phyloP scores from a whole-genome alignment of 1,284 basidiomycete genomes.

The Heterobasidion irregulare region DNA sequence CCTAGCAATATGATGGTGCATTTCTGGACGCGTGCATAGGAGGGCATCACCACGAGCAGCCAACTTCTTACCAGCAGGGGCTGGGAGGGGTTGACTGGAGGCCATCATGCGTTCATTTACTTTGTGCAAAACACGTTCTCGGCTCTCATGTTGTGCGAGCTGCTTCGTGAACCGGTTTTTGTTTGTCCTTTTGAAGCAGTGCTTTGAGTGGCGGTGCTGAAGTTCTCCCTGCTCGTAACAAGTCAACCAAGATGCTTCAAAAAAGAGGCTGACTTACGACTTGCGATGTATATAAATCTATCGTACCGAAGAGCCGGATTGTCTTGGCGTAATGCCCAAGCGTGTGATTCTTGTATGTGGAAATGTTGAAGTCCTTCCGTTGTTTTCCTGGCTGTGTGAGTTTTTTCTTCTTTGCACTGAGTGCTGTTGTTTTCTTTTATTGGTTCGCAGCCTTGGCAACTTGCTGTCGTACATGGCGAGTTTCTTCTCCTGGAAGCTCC shows the following conservation, averaged over 20 bases:
- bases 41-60: background rate
- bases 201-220: background rate
- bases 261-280: conserved; percentile 8
- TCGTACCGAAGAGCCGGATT: conserved; percentile 15
- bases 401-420: background rate
- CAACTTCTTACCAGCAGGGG: background rate
- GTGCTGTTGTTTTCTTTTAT: background rate
- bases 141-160: conserved; percentile 3
- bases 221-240: background rate
- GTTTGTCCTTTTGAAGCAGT: background rate
- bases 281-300: conserved; percentile 17
- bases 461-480: conserved; percentile 12
- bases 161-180: background rate
- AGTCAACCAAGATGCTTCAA: background rate
- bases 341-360: conserved; percentile 15
- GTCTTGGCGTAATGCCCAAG: conserved; percentile 13
- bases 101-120: background rate
- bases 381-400: background rate
- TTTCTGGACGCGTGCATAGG: background rate
- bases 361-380: conserved; percentile 9
- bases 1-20: background rate
- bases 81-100: background rate
- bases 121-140: background rate
- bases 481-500: conserved; percentile 20
- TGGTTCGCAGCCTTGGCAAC: background rate